These are phyloP conservation scores for Pyrrhoderma lamaoense DNA, from an alignment of 1,284 basidiomycete species.

Conservation along the genomic window DNA sequence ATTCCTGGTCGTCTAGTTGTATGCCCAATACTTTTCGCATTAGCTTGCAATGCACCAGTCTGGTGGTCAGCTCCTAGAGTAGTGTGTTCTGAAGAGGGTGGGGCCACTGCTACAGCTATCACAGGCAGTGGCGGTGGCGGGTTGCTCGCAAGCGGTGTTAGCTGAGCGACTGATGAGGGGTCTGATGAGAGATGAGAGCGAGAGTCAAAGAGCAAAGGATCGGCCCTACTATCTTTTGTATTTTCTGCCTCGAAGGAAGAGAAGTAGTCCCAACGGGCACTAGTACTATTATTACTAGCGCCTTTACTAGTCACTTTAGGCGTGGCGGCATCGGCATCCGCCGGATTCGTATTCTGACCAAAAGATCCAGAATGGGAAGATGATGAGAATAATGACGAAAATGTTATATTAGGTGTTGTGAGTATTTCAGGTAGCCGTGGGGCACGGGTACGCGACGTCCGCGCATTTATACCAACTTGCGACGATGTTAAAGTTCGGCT, in stretches of 20 bases:
- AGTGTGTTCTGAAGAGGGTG: background rate
- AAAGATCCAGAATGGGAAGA: too few relatives aligned
- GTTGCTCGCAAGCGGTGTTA: background rate
- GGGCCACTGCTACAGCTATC: background rate
- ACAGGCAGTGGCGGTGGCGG: background rate
- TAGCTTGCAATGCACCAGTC: too few relatives aligned
- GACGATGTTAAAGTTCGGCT: too few relatives aligned
- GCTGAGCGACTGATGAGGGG: too few relatives aligned
- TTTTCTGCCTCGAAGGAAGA: background rate
- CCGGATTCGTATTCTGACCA: too few relatives aligned
- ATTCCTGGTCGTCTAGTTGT: conserved; percentile 37
- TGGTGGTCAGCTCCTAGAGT: too few relatives aligned
- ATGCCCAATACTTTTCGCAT: background rate
- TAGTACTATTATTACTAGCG: conserved; percentile 1
- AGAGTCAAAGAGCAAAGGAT: background rate
- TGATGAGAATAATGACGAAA: too few relatives aligned
- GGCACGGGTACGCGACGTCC: too few relatives aligned
- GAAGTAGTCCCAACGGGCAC: conserved; percentile 3
- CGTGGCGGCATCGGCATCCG: conserved; percentile 6
- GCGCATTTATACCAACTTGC: too few relatives aligned
- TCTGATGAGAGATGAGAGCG: too few relatives aligned
- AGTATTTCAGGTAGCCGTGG: too few relatives aligned
- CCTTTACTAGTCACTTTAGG: conserved; percentile 4
- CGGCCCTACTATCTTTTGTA: background rate
- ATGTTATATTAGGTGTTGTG: too few relatives aligned